These are phyloP conservation scores for Mycena belliarum DNA, from an alignment of 768 basidiomycete genomes.

Conservation along the genomic window DNA sequence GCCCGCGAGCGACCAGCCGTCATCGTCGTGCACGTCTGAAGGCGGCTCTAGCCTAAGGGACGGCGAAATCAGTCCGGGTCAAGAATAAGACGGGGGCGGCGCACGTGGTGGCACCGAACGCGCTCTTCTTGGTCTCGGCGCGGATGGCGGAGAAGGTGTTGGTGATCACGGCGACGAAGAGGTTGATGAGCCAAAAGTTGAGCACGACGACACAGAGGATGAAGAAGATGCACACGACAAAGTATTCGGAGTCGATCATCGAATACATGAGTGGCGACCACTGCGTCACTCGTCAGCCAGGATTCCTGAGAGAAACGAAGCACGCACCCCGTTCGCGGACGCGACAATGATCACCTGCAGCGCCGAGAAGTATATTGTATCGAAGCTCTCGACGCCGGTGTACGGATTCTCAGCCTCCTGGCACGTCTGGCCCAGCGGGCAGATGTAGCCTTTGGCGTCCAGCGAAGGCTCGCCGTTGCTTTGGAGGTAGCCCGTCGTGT, in stretches of 20 bases:
- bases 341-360: slow-evolving; percentile 87
- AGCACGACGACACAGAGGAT: slow-evolving; percentile 81
- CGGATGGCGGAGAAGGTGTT: slow-evolving; percentile 90
- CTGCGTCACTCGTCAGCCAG: slow-evolving; percentile 33
- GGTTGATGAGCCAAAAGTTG: slow-evolving; percentile 92
- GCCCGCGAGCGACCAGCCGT: slow-evolving; percentile 48
- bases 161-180: slow-evolving; percentile 95
- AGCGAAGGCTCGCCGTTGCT: slow-evolving; percentile 28
- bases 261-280: slow-evolving; percentile 85
- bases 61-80: not conserved
- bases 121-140: slow-evolving; percentile 83
- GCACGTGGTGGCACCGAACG: slow-evolving; percentile 82
- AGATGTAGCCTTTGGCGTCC: slow-evolving; percentile 80
- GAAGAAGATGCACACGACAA: slow-evolving; percentile 85
- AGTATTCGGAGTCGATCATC: slow-evolving; percentile 89
- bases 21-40: slow-evolving; percentile 39
- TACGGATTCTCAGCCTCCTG: slow-evolving; percentile 78
- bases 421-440: slow-evolving; percentile 85
- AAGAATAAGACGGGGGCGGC: slow-evolving; percentile 20
- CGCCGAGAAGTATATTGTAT: slow-evolving; percentile 79
- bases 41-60: not conserved
- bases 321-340: slow-evolving; percentile 69
- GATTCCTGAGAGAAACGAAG: not conserved
- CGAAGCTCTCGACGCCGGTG: slow-evolving; percentile 74
- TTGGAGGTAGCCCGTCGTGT: slow-evolving; percentile 39